Conservation (phyloP, 2,329 filamentous ascomycete genomes). For the Cladophialophora psammophila region DNA sequence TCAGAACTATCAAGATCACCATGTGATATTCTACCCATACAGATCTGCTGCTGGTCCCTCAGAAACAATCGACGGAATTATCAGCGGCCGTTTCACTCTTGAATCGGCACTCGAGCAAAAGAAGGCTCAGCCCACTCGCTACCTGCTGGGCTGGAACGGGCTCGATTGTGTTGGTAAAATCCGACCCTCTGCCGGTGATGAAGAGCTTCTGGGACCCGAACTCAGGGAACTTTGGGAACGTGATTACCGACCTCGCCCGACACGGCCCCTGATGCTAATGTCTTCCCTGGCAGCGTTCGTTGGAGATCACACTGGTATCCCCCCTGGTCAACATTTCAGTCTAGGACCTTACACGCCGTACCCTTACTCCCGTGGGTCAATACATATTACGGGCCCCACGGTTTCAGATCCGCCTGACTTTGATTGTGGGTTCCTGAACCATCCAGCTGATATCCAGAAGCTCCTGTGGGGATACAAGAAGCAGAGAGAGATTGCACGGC, state of each 20-base stretch:
- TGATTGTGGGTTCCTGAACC: slow-evolving; percentile 63
- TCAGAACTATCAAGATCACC: slow-evolving; percentile 61
- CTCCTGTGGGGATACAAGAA: slow-evolving; percentile 71
- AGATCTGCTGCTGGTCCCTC: slow-evolving; percentile 41
- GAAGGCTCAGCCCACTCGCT: background rate
- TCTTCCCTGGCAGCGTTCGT: slow-evolving; percentile 12
- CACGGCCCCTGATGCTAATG: background rate
- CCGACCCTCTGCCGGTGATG: background rate
- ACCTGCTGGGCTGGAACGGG: background rate
- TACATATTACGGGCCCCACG: slow-evolving; percentile 61
- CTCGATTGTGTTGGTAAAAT: slow-evolving; percentile 40
- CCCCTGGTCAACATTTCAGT: slow-evolving; percentile 39
- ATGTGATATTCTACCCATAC: slow-evolving; percentile 63
- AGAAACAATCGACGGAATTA: background rate
- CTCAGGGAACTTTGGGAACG: background rate
- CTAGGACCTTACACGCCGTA: slow-evolving; percentile 48
- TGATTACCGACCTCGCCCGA: background rate
- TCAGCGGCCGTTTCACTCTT: background rate
- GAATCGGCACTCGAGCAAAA: background rate
- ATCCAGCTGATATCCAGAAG: slow-evolving; percentile 63
- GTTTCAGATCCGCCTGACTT: slow-evolving; percentile 60
- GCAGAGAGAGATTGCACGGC: slow-evolving; percentile 66
- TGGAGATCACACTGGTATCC: slow-evolving; percentile 40
- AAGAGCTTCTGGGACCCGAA: background rate
- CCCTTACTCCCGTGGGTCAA: slow-evolving; percentile 61